phyloP scores from a whole-genome alignment of 768 basidiomycete genomes.

The Gloeostereum incarnatum region DNA sequence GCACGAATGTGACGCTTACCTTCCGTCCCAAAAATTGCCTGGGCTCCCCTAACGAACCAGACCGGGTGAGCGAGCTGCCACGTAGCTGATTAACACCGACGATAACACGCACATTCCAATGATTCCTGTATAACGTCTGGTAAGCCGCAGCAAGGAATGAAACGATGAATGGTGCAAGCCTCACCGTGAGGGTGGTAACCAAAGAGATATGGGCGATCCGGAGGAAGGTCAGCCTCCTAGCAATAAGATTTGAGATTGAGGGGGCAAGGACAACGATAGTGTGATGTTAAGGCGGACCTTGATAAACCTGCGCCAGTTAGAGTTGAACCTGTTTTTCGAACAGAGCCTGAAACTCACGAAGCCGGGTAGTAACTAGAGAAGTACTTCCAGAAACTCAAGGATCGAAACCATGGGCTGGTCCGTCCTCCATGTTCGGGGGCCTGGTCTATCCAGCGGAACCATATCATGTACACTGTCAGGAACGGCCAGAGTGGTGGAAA shows the following conservation, averaged over 20 bases:
- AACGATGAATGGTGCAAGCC: conserved; percentile 11
- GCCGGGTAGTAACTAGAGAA: conserved; percentile 91
- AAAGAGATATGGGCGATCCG: conserved; percentile 92
- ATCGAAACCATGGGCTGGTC: conserved; percentile 66
- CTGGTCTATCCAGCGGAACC: conserved; percentile 68
- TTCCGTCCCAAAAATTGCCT: conserved; percentile 96
- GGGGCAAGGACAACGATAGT: no score
- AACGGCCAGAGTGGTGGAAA: conserved; percentile 86
- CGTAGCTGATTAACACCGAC: conserved; percentile 1
- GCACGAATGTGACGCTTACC: conserved; percentile 27
- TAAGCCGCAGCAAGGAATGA: conserved; percentile 1
- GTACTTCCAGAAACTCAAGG: conserved; percentile 68
- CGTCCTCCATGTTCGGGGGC: conserved; percentile 70
- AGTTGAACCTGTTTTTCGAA: conserved; percentile 23
- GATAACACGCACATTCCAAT: conserved; percentile 80
- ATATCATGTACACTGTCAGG: conserved; percentile 66
- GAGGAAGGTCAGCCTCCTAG: conserved; percentile 86
- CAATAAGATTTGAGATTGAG: no score
- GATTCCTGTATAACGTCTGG: conserved; percentile 50
- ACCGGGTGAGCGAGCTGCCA: not conserved
- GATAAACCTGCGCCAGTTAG: conserved; percentile 26
- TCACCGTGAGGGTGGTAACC: conserved; percentile 97
- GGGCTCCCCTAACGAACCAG: conserved; percentile 59
- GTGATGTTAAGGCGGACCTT: conserved; percentile 36
- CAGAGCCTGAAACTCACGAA: conserved; percentile 45